These are phyloP conservation scores for Xerocomellus amylosporus DNA, from an alignment of 768 basidiomycete species.

Conservation along the genomic window DNA sequence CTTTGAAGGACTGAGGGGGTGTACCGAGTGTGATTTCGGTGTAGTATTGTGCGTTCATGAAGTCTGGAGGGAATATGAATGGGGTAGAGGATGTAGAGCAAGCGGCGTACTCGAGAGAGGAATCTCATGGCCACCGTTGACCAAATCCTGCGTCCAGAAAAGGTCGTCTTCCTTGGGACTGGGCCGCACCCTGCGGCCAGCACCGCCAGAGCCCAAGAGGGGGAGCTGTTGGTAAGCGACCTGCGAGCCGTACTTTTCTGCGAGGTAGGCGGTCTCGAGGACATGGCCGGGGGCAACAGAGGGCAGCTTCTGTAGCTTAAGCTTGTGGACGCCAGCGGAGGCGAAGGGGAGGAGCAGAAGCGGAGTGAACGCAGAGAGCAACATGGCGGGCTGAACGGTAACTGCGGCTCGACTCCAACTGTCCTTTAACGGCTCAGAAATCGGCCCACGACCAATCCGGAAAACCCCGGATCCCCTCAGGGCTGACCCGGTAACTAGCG, in stretches of 20 bases:
- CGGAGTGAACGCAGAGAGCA: conserved; percentile 39
- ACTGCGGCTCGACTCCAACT: conserved; percentile 2
- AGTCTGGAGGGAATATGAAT: conserved; percentile 53
- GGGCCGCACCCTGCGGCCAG: conserved; percentile 59
- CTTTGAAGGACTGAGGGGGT: conserved; percentile 89
- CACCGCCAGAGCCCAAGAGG: conserved; percentile 70
- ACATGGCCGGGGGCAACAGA: conserved; percentile 56
- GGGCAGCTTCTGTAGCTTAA: conserved; percentile 87
- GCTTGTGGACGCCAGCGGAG: conserved; percentile 64
- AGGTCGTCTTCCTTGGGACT: conserved; percentile 54
- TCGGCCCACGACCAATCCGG: conserved; percentile 8
- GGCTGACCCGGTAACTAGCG: neutral
- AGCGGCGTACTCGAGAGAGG: conserved; percentile 66
- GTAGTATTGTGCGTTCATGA: conserved; percentile 98
- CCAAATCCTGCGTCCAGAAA: conserved; percentile 74
- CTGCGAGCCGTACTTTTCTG: conserved; percentile 83
- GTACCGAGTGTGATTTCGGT: conserved; percentile 80
- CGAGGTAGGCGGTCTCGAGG: conserved; percentile 79
- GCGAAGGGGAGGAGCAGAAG: conserved; percentile 47
- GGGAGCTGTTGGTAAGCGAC: conserved; percentile 50
- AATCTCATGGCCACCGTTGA: conserved; percentile 77
- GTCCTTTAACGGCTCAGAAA: conserved; percentile 24
- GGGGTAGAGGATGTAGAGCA: neutral
- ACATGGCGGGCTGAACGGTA: conserved; percentile 33
- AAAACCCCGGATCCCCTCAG: conserved; percentile 16